Evolutionary conservation across 176 grass and related monocot species (phyloP).

Genomic region (Rhynchospora breviuscula): DNA sequence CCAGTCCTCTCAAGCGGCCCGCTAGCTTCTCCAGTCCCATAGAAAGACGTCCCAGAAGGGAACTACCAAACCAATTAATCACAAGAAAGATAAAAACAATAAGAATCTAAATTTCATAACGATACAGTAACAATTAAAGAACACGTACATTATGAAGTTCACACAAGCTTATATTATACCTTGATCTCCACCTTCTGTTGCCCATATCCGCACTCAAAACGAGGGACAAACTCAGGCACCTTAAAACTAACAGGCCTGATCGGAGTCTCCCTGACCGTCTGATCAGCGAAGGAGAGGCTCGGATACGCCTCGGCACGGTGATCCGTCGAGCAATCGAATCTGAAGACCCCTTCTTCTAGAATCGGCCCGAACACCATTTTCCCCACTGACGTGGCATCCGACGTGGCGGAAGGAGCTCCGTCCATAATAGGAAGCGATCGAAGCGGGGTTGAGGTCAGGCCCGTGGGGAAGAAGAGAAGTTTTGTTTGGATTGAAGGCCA

Average conservation of each 20-base stretch:
- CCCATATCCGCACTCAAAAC: conserved; percentile 26
- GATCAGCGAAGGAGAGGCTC: conserved; percentile 67
- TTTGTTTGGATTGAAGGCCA: neutral
- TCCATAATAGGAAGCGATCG: conserved; percentile 8
- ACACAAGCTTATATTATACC: conserved; percentile 28
- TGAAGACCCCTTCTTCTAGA: conserved; percentile 71
- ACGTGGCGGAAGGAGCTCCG: neutral
- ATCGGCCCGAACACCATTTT: conserved; percentile 49
- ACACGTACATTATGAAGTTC: neutral
- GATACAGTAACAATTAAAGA: neutral
- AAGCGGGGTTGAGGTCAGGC: neutral
- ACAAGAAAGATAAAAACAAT: neutral
- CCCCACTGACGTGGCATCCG: neutral
- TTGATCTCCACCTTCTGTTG: conserved; percentile 63
- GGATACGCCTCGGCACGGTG: conserved; percentile 48
- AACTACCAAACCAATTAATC: conserved; percentile 38
- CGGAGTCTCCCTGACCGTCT: conserved; percentile 38
- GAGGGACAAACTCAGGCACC: conserved; percentile 41
- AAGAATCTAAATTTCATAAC: neutral
- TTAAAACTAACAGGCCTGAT: conserved; percentile 10
- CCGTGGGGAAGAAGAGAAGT: neutral
- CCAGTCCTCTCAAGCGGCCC: conserved; percentile 88
- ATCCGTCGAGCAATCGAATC: conserved; percentile 64
- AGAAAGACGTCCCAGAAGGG: conserved; percentile 70
- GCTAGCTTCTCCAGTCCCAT: conserved; percentile 94